These are phyloP conservation scores for Coniochaeta ligniaria DNA, from an alignment of 2,329 filamentous ascomycete species.

Conservation along the genomic window DNA sequence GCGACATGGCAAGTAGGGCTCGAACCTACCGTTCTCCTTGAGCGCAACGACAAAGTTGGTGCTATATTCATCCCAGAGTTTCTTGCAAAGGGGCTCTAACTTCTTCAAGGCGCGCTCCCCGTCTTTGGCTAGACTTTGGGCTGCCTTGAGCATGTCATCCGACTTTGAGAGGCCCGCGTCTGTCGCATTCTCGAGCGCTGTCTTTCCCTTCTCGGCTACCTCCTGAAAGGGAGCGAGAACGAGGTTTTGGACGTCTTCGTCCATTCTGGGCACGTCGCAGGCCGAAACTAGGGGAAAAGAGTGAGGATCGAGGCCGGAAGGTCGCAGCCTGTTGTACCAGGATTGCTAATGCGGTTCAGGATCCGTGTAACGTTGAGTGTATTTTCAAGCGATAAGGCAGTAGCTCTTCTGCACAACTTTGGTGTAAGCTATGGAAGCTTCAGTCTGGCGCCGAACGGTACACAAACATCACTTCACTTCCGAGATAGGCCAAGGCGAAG, in stretches of 20 bases:
- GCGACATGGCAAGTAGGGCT: neutral
- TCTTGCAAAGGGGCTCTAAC: slow-evolving; percentile 44
- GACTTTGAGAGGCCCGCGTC: slow-evolving; percentile 20
- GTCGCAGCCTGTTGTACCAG: neutral
- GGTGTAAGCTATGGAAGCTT: neutral
- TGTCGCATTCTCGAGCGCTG: slow-evolving; percentile 38
- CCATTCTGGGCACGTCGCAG: neutral
- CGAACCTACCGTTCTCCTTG: slow-evolving; percentile 44
- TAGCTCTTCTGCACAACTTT: neutral
- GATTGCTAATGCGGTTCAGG: neutral
- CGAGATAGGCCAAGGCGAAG: neutral
- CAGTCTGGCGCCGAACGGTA: neutral
- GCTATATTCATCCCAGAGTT: slow-evolving; percentile 40
- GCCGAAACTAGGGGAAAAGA: neutral
- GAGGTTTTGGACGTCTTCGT: slow-evolving; percentile 25
- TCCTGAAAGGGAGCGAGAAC: slow-evolving; percentile 45
- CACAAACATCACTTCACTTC: neutral
- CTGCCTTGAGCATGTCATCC: slow-evolving; percentile 41
- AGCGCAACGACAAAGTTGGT: slow-evolving; percentile 41
- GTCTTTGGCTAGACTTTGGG: slow-evolving; percentile 26
- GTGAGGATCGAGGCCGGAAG: neutral
- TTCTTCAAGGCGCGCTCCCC: slow-evolving; percentile 32
- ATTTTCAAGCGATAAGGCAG: neutral
- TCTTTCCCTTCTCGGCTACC: slow-evolving; percentile 42
- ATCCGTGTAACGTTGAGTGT: neutral